Percentiles rank a stretch among this genome's conserved stretches.
phyloP scores from a whole-genome alignment of 1,284 basidiomycete species.

The Sporisorium reilianum region DNA sequence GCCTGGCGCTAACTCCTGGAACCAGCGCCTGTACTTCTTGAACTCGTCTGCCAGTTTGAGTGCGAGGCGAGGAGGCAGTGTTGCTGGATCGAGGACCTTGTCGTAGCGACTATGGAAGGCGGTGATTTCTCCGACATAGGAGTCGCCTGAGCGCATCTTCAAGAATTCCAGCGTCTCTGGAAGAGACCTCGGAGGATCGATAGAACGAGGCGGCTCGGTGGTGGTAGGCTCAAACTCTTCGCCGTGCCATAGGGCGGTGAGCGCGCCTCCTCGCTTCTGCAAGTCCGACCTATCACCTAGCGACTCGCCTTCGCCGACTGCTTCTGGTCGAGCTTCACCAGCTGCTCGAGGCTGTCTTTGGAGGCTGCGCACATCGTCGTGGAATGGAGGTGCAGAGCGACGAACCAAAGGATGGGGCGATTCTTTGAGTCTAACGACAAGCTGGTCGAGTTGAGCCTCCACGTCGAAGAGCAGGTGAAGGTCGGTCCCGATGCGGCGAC shows the following conservation, averaged over 20 bases:
- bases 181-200: not conserved
- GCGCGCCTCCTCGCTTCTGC: not conserved
- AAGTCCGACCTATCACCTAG: not conserved
- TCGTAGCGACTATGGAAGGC: not conserved
- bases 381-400: no score
- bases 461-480: not conserved
- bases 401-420: not conserved
- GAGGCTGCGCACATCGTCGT: no score
- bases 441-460: not conserved
- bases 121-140: not conserved
- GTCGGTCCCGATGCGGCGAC: not conserved
- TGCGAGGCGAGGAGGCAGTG: not conserved
- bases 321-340: not conserved
- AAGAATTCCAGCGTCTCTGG: not conserved
- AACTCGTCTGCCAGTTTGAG: not conserved
- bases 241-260: not conserved
- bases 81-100: slow-evolving; percentile 5
- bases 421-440: not conserved
- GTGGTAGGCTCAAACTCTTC: slow-evolving; percentile 6
- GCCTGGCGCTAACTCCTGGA: not conserved
- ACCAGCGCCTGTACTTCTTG: not conserved
- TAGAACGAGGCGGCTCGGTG: not conserved
- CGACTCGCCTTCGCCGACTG: not conserved
- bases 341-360: no score
- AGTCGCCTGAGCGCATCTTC: not conserved